Evolutionary conservation across 2,329 filamentous ascomycete genomes (phyloP).

Genomic region (Diaporthe caulivora): DNA sequence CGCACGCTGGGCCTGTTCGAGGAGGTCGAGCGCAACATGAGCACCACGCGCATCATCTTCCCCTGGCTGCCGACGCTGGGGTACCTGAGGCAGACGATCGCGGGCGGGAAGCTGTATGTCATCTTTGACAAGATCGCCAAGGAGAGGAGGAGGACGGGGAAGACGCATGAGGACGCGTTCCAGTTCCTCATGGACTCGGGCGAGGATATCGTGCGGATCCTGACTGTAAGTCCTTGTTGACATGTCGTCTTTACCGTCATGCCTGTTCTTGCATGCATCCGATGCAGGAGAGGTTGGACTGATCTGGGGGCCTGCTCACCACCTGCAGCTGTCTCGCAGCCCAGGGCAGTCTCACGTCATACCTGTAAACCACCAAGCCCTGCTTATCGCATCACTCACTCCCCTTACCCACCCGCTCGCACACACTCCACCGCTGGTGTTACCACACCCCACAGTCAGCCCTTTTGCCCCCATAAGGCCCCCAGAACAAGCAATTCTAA

Average conservation of each 20-base stretch:
- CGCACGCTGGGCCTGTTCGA: conserved; percentile 60
- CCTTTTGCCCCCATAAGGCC: neutral
- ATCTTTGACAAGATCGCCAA: conserved; percentile 62
- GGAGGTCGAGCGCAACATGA: conserved; percentile 57
- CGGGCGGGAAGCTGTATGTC: conserved; percentile 60
- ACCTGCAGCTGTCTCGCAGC: too few relatives aligned
- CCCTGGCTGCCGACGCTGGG: conserved; percentile 62
- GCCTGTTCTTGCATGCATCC: too few relatives aligned
- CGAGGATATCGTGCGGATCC: conserved; percentile 56
- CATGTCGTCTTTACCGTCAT: too few relatives aligned
- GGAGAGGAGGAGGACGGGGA: conserved; percentile 55
- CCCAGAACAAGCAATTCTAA: too few relatives aligned
- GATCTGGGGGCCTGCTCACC: too few relatives aligned
- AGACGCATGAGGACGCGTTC: conserved; percentile 61
- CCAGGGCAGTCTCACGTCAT: conserved; percentile 13
- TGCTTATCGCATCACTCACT: too few relatives aligned
- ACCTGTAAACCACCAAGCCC: neutral
- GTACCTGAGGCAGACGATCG: conserved; percentile 57
- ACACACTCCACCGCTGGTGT: neutral
- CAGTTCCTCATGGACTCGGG: conserved; percentile 66
- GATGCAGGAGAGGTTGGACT: too few relatives aligned
- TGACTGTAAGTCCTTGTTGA: conserved; percentile 50
- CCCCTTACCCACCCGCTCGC: neutral
- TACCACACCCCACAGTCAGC: neutral
- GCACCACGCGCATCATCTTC: conserved; percentile 62